Evolutionary conservation across 2,329 filamentous ascomycete genomes (phyloP).

Genomic region (Akanthomyces muscarius): DNA sequence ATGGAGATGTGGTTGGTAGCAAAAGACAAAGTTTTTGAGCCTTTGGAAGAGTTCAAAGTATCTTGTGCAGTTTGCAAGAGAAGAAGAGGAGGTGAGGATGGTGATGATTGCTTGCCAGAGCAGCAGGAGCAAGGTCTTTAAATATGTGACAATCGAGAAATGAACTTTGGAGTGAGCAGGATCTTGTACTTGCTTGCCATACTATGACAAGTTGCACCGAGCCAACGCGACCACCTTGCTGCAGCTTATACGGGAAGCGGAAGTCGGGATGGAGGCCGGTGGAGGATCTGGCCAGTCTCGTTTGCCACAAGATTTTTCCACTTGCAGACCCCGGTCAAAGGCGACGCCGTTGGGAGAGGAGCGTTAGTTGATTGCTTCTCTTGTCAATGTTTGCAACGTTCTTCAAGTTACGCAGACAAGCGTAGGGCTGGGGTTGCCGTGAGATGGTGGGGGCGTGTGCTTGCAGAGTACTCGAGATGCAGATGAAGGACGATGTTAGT

Average conservation of each 20-base stretch:
- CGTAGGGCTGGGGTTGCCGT: neutral
- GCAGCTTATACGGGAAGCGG: constrained; percentile 12
- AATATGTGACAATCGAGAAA: neutral
- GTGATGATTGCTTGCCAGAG: neutral
- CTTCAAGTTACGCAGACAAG: neutral
- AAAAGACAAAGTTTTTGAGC: neutral
- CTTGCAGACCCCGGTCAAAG: constrained; percentile 8
- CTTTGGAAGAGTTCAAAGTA: neutral
- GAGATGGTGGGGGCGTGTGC: constrained; percentile 12
- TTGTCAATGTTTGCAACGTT: constrained; percentile 11
- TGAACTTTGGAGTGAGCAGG: neutral
- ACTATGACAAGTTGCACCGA: constrained; percentile 6
- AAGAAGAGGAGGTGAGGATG: neutral
- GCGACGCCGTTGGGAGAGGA: neutral
- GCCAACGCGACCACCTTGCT: constrained; percentile 12
- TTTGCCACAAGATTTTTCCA: constrained; percentile 11
- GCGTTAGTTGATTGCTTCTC: constrained; percentile 12
- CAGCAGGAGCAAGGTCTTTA: neutral
- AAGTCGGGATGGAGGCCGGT: neutral
- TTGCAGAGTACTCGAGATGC: constrained; percentile 1
- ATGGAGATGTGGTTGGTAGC: neutral
- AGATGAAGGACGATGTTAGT: constrained; percentile 12
- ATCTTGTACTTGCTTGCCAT: constrained; percentile 2
- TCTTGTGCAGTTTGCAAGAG: neutral
- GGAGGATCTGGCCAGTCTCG: neutral